Conservation (phyloP, 257 asterid genomes). For the Solanum paucissectum region DNA sequence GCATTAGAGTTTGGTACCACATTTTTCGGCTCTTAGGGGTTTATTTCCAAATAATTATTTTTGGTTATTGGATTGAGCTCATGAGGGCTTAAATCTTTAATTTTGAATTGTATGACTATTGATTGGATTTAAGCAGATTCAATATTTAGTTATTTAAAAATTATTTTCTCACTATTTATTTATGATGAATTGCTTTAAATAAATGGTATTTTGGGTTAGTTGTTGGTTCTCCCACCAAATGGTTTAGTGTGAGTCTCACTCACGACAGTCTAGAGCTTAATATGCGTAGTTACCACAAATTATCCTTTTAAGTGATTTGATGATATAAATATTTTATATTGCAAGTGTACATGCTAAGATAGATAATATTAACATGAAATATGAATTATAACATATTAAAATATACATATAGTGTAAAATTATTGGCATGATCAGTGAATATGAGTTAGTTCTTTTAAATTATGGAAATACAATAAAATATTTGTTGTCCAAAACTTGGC, state of each 20-base stretch:
- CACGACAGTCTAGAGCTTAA: too few relatives aligned
- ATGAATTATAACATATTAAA: too few relatives aligned
- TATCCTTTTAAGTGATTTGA: too few relatives aligned
- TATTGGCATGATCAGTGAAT: not conserved
- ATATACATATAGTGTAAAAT: not conserved
- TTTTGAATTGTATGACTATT: too few relatives aligned
- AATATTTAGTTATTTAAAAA: not conserved
- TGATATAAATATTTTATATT: too few relatives aligned
- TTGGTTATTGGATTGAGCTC: not conserved
- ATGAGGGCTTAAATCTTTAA: too few relatives aligned
- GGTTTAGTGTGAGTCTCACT: not conserved
- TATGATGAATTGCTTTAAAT: not conserved
- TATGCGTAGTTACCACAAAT: not conserved
- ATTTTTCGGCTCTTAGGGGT: not conserved
- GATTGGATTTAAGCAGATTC: too few relatives aligned
- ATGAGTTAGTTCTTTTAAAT: not conserved
- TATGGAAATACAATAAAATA: not conserved
- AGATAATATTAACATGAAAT: not conserved
- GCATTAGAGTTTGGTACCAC: too few relatives aligned
- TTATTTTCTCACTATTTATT: not conserved
- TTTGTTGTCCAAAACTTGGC: not conserved
- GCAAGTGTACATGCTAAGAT: not conserved
- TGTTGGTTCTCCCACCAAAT: fast-evolving
- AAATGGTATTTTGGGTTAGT: not conserved
- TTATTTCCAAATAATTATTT: too few relatives aligned